These are phyloP conservation scores for Myxozyma sirexii DNA, from an alignment of 805 yeast genomes.

Conservation along the genomic window DNA sequence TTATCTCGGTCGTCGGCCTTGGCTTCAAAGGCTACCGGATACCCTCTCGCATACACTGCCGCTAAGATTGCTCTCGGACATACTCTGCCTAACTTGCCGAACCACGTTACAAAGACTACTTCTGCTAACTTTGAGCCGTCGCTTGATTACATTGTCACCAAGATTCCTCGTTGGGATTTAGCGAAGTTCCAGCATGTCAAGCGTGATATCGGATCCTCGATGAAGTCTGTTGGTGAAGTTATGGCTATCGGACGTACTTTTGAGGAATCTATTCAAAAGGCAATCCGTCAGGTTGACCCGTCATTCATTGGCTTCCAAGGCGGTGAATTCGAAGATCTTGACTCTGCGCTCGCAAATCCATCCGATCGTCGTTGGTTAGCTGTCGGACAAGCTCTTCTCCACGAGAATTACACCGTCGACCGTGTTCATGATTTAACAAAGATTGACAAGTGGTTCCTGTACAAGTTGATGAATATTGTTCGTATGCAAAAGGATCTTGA, in stretches of 20 bases:
- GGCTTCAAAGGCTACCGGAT: conserved; percentile 98
- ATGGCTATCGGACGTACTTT: conserved; percentile 98
- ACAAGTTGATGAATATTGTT: conserved; percentile 91
- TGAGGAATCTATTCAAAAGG: conserved; percentile 95
- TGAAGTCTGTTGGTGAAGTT: conserved; percentile 99
- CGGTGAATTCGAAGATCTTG: conserved; percentile 70
- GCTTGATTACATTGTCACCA: conserved; percentile 92
- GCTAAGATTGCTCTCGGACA: conserved; percentile 95
- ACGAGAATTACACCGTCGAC: conserved; percentile 89
- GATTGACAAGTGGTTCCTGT: conserved; percentile 94
- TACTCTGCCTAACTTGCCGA: conserved; percentile 92
- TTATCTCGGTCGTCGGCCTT: conserved; percentile 95
- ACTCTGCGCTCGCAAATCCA: conserved; percentile 76
- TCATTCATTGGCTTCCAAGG: conserved; percentile 91
- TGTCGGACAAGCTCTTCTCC: conserved; percentile 93
- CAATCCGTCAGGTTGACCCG: conserved; percentile 94
- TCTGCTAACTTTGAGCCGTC: conserved; percentile 97
- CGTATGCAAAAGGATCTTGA: conserved; percentile 82
- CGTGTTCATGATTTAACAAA: conserved; percentile 87
- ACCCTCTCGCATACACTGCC: conserved; percentile 97
- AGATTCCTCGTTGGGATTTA: conserved; percentile 98
- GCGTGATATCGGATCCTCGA: conserved; percentile 89
- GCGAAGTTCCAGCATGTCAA: conserved; percentile 93
- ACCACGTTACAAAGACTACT: conserved; percentile 94
- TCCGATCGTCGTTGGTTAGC: conserved; percentile 98